Conservation (phyloP, 1,284 basidiomycete genomes). For the Stygiomarasmius scandens region DNA sequence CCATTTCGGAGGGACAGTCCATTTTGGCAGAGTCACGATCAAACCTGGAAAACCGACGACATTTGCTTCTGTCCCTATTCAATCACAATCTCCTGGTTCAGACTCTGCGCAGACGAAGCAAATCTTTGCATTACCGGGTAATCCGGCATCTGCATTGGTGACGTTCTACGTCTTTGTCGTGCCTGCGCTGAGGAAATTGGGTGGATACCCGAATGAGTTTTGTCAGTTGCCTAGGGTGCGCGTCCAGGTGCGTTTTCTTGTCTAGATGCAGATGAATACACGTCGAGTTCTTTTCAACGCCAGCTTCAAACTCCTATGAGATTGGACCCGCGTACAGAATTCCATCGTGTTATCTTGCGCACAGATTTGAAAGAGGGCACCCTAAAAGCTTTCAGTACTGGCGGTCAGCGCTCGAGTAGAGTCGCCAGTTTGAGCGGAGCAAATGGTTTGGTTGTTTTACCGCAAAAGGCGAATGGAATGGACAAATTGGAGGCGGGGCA, state of each 20-base stretch:
- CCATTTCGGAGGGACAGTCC: conserved; percentile 70
- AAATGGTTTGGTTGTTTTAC: conserved; percentile 77
- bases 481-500: conserved; percentile 53
- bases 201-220: conserved; percentile 60
- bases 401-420: conserved; percentile 82
- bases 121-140: conserved; percentile 85
- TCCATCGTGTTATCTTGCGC: conserved; percentile 74
- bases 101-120: conserved; percentile 44
- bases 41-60: conserved; percentile 86
- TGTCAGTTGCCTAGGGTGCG: conserved; percentile 66
- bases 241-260: conserved; percentile 59
- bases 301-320: conserved; percentile 64
- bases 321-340: conserved; percentile 78
- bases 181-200: conserved; percentile 75
- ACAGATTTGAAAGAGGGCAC: conserved; percentile 35
- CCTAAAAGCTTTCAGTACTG: conserved; percentile 75
- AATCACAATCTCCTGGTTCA: neutral
- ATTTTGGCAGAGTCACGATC: conserved; percentile 77
- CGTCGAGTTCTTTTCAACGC: neutral
- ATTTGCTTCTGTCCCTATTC: conserved; percentile 72
- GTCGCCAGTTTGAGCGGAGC: conserved; percentile 78
- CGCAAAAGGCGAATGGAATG: conserved; percentile 44
- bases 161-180: conserved; percentile 86
- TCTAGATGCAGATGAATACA: neutral
- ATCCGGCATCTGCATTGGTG: conserved; percentile 88